Evolutionary conservation across 805 yeast genomes (phyloP).

Genomic region (Metschnikowia gelsemii): DNA sequence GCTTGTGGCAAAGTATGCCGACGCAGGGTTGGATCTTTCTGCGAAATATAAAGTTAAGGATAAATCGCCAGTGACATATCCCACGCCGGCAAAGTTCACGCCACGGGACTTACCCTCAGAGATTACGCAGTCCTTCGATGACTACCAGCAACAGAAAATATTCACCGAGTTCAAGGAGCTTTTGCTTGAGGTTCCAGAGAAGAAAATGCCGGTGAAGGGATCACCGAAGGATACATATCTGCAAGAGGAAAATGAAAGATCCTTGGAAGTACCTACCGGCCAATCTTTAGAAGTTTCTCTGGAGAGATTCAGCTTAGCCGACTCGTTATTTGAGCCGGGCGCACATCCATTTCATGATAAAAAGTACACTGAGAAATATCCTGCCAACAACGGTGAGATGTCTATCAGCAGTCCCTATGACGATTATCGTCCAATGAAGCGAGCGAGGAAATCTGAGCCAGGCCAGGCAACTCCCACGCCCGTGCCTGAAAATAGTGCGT

Average conservation of each 20-base stretch:
- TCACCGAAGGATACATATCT: conserved; percentile 29
- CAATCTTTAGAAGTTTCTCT: conserved; percentile 58
- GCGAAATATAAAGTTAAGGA: conserved; percentile 49
- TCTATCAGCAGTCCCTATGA: conserved; percentile 47
- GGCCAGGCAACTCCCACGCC: conserved; percentile 30
- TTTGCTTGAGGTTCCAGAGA: conserved; percentile 54
- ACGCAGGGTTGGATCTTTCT: conserved; percentile 30
- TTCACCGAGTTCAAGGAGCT: conserved; percentile 77
- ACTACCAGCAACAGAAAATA: conserved; percentile 54
- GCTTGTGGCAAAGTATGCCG: conserved; percentile 30
- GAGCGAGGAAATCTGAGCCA: conserved; percentile 49
- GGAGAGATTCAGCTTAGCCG: conserved; percentile 65
- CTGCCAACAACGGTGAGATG: conserved; percentile 52
- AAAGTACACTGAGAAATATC: conserved; percentile 27
- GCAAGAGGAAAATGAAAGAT: conserved; percentile 36
- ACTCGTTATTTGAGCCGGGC: conserved; percentile 68
- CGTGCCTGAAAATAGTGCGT: conserved; percentile 16
- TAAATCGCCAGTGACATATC: conserved; percentile 38
- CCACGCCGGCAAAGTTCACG: conserved; percentile 30
- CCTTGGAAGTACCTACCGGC: conserved; percentile 78
- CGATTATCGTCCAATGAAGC: conserved; percentile 73
- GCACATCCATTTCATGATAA: conserved; percentile 36
- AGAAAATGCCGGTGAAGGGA: conserved; percentile 23
- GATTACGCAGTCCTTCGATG: conserved; percentile 51
- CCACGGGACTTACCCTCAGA: conserved; percentile 26